Evolutionary conservation across 805 yeast species (phyloP).

Genomic region (Torulaspora franciscae): DNA sequence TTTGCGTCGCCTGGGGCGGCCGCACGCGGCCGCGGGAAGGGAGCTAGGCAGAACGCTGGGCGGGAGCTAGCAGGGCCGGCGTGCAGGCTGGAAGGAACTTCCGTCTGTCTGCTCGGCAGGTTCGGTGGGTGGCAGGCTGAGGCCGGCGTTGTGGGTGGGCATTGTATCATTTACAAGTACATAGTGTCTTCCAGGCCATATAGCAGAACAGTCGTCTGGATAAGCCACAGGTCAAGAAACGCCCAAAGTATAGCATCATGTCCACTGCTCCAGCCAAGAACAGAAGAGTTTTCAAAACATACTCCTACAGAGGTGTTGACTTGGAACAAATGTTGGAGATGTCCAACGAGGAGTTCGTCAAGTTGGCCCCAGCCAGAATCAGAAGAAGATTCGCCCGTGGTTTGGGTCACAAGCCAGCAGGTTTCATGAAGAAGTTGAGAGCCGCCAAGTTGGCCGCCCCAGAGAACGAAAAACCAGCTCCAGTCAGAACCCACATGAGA

Average conservation of each 20-base stretch:
- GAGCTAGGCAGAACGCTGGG: neutral
- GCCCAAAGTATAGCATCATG: constrained; percentile 14
- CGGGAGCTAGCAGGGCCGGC: neutral
- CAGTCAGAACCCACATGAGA: constrained; percentile 98
- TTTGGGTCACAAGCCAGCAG: constrained; percentile 90
- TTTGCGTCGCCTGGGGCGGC: too few relatives aligned
- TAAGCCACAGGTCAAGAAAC: constrained; percentile 1
- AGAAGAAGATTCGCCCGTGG: constrained; percentile 99
- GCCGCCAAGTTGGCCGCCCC: constrained; percentile 89
- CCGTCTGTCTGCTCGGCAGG: neutral
- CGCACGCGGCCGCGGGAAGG: too few relatives aligned
- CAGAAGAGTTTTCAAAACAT: constrained; percentile 84
- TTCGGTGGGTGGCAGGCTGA: too few relatives aligned
- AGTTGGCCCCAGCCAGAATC: constrained; percentile 96
- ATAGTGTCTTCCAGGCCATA: too few relatives aligned
- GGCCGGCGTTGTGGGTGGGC: neutral
- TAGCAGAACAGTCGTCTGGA: neutral
- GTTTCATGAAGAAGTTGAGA: constrained; percentile 95
- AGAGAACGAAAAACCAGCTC: constrained; percentile 93
- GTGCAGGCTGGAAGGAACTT: neutral
- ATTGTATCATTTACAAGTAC: neutral
- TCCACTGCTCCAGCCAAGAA: constrained; percentile 52
- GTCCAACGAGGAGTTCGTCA: constrained; percentile 94
- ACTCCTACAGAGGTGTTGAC: constrained; percentile 98
- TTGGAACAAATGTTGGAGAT: constrained; percentile 88